Evolutionary conservation across 2,329 filamentous ascomycete species (phyloP).

Genomic region (Phoma sp.): DNA sequence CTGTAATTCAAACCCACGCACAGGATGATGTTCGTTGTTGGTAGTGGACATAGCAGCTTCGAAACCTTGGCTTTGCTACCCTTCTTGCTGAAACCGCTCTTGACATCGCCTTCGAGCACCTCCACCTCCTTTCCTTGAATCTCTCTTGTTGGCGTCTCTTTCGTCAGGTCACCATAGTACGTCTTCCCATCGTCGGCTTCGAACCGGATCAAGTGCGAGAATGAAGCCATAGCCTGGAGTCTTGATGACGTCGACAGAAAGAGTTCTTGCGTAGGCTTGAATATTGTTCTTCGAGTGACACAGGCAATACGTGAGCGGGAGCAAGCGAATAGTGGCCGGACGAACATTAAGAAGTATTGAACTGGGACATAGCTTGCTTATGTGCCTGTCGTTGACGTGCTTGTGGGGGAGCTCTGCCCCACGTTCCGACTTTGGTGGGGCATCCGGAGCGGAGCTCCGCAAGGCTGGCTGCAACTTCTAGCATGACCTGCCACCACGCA

Average conservation of each 20-base stretch:
- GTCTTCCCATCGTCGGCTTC: conserved; percentile 37
- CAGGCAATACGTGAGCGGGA: not conserved
- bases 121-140: conserved; percentile 42
- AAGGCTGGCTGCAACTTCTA: too few species aligned
- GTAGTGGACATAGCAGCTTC: conserved; percentile 43
- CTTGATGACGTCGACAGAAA: conserved; percentile 8
- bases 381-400: conserved; percentile 1
- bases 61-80: conserved; percentile 34
- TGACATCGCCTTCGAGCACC: conserved; percentile 38
- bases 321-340: not conserved
- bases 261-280: not conserved
- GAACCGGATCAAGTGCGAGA: conserved; percentile 47
- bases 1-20: conserved; percentile 49
- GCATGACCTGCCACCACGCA: too few species aligned
- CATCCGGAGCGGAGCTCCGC: conserved; percentile 11
- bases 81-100: conserved; percentile 40
- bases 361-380: not conserved
- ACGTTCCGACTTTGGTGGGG: conserved; percentile 9
- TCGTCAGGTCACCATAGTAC: conserved; percentile 42
- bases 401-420: conserved; percentile 16
- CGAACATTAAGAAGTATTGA: conserved; percentile 3
- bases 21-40: conserved; percentile 38
- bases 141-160: conserved; percentile 37
- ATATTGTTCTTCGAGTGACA: not conserved
- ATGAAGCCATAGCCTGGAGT: conserved; percentile 28